Percentiles rank a stretch among this genome's conserved stretches.
phyloP scores from a whole-genome alignment of 352 stramenopile species.

The Pythium rhizo-oryzae region DNA sequence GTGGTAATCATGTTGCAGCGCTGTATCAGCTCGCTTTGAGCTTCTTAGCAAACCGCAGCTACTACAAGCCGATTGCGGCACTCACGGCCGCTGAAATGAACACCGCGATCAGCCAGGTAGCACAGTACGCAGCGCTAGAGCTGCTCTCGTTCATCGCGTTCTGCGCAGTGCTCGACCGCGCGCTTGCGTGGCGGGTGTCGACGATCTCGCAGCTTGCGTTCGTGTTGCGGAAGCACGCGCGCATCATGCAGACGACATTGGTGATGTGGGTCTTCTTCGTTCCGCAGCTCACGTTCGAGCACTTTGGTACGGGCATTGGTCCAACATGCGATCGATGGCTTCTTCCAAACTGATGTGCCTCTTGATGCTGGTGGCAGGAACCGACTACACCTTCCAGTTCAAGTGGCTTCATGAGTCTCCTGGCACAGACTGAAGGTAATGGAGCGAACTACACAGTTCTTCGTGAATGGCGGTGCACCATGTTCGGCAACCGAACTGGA shows the following conservation, averaged over 20 bases:
- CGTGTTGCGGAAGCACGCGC: not conserved
- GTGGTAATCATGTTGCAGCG: not conserved
- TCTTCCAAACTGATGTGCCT: not conserved
- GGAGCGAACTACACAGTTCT: too few relatives aligned
- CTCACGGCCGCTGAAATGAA: conserved; percentile 24
- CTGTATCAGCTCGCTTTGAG: conserved; percentile 31
- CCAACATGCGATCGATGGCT: too few relatives aligned
- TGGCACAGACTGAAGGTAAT: too few relatives aligned
- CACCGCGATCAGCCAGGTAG: not conserved
- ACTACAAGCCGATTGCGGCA: conserved; percentile 28
- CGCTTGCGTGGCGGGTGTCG: not conserved
- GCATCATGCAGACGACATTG: not conserved
- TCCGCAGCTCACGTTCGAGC: conserved; percentile 28
- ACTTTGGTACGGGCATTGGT: conserved; percentile 20
- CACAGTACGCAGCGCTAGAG: conserved; percentile 5
- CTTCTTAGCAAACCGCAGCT: conserved; percentile 28
- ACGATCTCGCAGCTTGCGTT: conserved; percentile 1
- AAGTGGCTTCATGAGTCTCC: too few relatives aligned
- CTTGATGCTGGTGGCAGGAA: not conserved
- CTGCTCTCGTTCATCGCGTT: conserved; percentile 4
- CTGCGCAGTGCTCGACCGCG: not conserved
- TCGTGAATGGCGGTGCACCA: too few relatives aligned
- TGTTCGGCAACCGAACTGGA: too few relatives aligned
- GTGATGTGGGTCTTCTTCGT: conserved; percentile 35
- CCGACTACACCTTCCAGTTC: not conserved